Evolutionary conservation across 1,284 basidiomycete genomes (phyloP).

Genomic region (Rhodotorula mucilaginosa): DNA sequence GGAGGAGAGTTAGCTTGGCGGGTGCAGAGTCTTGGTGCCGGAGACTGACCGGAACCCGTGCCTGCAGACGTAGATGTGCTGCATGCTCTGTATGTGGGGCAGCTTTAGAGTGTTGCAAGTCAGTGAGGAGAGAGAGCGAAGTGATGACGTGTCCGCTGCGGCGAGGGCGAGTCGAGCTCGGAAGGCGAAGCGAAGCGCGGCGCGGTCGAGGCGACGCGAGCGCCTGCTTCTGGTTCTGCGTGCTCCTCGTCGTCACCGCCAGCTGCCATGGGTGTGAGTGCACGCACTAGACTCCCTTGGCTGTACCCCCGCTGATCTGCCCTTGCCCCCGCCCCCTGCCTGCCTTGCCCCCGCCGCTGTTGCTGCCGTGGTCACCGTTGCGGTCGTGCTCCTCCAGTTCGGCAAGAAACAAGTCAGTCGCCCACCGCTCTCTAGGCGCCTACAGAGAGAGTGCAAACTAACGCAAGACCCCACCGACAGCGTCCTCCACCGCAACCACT

Average conservation of each 20-base stretch:
- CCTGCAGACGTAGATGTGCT: conserved; percentile 74
- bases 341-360: not conserved
- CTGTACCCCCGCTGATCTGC: not conserved
- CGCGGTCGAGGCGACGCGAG: not conserved
- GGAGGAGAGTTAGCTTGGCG: not conserved
- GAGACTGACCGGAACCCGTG: conserved; percentile 63
- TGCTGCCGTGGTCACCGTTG: not conserved
- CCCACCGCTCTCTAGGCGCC: too few species aligned
- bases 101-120: too few species aligned
- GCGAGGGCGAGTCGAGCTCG: not conserved
- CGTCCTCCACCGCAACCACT: conserved; percentile 89
- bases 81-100: conserved; percentile 38
- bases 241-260: conserved; percentile 5
- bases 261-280: conserved; percentile 10
- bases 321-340: not conserved
- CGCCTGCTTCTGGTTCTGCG: not conserved
- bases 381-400: not conserved
- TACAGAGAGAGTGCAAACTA: not conserved
- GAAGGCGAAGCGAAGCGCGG: not conserved
- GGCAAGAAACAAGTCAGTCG: conserved; percentile 17
- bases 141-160: not conserved
- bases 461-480: conserved; percentile 36
- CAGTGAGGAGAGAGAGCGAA: not conserved
- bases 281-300: not conserved
- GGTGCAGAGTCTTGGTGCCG: not conserved